phyloP scores from a whole-genome alignment of 805 yeast genomes.

The Lipomyces sp. region DNA sequence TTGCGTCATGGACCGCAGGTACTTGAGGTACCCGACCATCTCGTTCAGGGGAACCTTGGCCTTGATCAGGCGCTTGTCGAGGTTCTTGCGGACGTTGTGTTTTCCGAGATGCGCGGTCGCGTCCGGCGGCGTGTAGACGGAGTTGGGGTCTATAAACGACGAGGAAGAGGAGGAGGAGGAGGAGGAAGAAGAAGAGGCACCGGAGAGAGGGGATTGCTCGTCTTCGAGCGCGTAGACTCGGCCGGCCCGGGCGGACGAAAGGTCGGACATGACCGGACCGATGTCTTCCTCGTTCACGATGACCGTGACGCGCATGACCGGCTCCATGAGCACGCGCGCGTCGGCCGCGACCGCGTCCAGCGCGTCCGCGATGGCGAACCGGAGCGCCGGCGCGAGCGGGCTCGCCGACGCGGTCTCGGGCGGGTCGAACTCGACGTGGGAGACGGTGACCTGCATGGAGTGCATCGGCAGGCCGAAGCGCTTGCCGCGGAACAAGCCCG shows the following conservation, averaged over 20 bases:
- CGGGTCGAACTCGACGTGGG: conserved; percentile 50
- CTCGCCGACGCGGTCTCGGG: conserved; percentile 43
- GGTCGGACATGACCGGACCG: conserved; percentile 81
- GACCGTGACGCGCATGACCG: conserved; percentile 75
- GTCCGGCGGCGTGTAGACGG: conserved; percentile 73
- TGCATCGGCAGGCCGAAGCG: conserved; percentile 51
- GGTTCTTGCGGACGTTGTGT: conserved; percentile 39
- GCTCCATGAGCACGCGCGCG: conserved; percentile 67
- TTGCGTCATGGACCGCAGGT: conserved; percentile 76
- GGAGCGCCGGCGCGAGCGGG: conserved; percentile 46
- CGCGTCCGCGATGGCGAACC: conserved; percentile 46
- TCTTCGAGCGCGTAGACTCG: conserved; percentile 69
- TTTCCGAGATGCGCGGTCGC: conserved; percentile 40
- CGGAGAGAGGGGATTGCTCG: too few species aligned
- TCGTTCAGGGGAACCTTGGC: conserved; percentile 84
- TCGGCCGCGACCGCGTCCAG: conserved; percentile 33
- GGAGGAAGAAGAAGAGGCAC: conserved; percentile 39
- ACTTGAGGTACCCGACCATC: conserved; percentile 84
- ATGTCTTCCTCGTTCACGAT: conserved; percentile 65
- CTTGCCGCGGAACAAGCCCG: conserved; percentile 46
- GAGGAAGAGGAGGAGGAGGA: conserved; percentile 28
- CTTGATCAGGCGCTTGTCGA: conserved; percentile 44
- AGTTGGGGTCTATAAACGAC: conserved; percentile 36
- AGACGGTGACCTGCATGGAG: conserved; percentile 55
- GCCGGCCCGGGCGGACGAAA: conserved; percentile 76